These are phyloP conservation scores for Komagataella populi DNA, from an alignment of 805 yeast genomes.

Conservation along the genomic window DNA sequence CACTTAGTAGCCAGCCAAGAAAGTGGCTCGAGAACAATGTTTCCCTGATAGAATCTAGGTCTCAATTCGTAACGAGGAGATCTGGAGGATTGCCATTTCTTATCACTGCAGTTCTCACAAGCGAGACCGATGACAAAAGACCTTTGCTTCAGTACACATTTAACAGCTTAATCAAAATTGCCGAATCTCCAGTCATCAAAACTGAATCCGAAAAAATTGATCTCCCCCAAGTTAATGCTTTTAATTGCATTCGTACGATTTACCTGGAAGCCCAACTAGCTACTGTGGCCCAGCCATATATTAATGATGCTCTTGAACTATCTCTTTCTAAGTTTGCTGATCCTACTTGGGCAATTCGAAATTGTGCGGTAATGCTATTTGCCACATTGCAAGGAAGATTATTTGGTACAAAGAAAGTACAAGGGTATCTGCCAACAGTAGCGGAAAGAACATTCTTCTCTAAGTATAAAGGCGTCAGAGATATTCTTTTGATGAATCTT, in stretches of 20 bases:
- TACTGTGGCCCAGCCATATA: conserved; percentile 30
- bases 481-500: conserved; percentile 31
- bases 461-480: conserved; percentile 39
- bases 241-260: conserved; percentile 68
- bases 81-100: conserved; percentile 88
- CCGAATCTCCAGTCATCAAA: conserved; percentile 31
- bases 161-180: conserved; percentile 36
- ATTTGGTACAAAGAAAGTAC: conserved; percentile 45
- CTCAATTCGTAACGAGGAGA: conserved; percentile 71
- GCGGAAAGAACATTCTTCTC: conserved; percentile 63
- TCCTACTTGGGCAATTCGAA: conserved; percentile 72
- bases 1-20: conserved; percentile 24
- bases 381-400: conserved; percentile 70
- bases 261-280: conserved; percentile 63
- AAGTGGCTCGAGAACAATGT: conserved; percentile 52
- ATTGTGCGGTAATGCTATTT: conserved; percentile 89
- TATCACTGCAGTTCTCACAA: conserved; percentile 58
- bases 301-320: conserved; percentile 44
- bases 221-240: conserved; percentile 88
- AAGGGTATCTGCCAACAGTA: conserved; percentile 22
- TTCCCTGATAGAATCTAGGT: conserved; percentile 32
- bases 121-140: conserved; percentile 19
- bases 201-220: conserved; percentile 43
- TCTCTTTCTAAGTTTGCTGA: conserved; percentile 53
- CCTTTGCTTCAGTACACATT: conserved; percentile 38